A percentile compares a stretch with the other conserved stretches of the same genome.
These are phyloP conservation scores for Annulohypoxylon moriforme DNA, from an alignment of 495 filamentous ascomycete species.

Conservation along the genomic window DNA sequence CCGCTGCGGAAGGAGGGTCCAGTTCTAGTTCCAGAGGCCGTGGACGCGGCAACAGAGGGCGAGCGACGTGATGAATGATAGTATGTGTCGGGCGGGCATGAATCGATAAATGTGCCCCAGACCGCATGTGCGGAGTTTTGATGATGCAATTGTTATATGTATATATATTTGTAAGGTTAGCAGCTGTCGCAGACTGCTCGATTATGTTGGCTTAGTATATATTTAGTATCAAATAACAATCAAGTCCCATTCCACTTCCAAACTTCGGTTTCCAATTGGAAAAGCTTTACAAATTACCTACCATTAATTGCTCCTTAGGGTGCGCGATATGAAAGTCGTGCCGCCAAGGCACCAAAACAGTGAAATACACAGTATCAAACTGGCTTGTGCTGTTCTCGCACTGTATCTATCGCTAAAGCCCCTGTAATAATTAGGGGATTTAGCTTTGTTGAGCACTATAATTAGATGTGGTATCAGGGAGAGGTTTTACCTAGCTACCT, in stretches of 20 bases:
- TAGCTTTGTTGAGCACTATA: too few relatives aligned
- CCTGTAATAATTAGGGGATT: too few relatives aligned
- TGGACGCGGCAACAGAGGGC: constrained; percentile 38
- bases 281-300: too few relatives aligned
- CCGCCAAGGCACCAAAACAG: too few relatives aligned
- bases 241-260: neutral
- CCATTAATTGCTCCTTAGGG: too few relatives aligned
- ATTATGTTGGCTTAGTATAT: constrained; percentile 1
- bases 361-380: too few relatives aligned
- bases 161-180: neutral
- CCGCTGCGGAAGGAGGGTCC: constrained; percentile 19
- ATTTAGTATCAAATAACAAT: neutral
- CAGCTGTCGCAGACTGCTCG: neutral
- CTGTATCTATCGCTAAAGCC: too few relatives aligned
- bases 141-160: neutral
- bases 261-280: neutral
- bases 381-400: too few relatives aligned
- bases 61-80: constrained; percentile 21
- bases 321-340: too few relatives aligned
- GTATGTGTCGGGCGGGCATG: constrained; percentile 3
- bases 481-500: too few relatives aligned
- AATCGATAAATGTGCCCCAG: neutral
- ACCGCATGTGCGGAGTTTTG: constrained; percentile 26
- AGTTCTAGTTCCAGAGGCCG: constrained; percentile 34
- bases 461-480: too few relatives aligned